Conservation (phyloP, 106 monocot genomes). For the Vanilla planifolia region DNA sequence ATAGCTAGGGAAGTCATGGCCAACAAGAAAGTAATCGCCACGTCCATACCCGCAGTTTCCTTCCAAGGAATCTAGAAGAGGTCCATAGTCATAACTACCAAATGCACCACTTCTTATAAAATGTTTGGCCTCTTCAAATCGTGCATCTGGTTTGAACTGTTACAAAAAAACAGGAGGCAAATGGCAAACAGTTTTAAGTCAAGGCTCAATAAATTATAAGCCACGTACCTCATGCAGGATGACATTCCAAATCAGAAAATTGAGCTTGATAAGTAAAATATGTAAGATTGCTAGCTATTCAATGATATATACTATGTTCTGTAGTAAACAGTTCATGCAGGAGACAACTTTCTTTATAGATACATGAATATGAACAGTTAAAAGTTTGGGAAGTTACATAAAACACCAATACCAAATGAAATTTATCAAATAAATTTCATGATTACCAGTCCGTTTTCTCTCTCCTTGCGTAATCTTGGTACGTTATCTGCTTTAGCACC, state of each 20-base stretch:
- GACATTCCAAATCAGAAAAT: too few relatives aligned
- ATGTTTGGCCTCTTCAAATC: slow-evolving; percentile 85
- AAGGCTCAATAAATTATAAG: too few relatives aligned
- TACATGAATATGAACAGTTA: not conserved
- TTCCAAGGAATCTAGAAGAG: slow-evolving; percentile 84
- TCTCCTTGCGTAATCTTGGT: slow-evolving; percentile 63
- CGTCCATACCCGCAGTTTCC: slow-evolving; percentile 82
- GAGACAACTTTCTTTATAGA: too few relatives aligned
- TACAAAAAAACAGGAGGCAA: not conserved
- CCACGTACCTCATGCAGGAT: too few relatives aligned
- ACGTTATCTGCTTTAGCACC: slow-evolving; percentile 88
- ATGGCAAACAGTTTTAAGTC: too few relatives aligned
- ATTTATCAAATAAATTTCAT: too few relatives aligned
- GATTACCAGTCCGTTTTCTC: slow-evolving; percentile 73
- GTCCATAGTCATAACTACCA: slow-evolving; percentile 71
- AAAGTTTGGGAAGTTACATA: too few relatives aligned
- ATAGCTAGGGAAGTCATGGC: slow-evolving; percentile 87
- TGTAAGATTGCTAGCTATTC: too few relatives aligned
- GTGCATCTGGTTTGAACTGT: slow-evolving; percentile 79
- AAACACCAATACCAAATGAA: too few relatives aligned
- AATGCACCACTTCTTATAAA: slow-evolving; percentile 66
- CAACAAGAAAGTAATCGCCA: slow-evolving; percentile 92
- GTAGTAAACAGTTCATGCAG: too few relatives aligned
- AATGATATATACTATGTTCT: too few relatives aligned
- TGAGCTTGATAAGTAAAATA: too few relatives aligned